phyloP scores from a whole-genome alignment of 345 rosid genomes.

The Xanthoceras sorbifolium region DNA sequence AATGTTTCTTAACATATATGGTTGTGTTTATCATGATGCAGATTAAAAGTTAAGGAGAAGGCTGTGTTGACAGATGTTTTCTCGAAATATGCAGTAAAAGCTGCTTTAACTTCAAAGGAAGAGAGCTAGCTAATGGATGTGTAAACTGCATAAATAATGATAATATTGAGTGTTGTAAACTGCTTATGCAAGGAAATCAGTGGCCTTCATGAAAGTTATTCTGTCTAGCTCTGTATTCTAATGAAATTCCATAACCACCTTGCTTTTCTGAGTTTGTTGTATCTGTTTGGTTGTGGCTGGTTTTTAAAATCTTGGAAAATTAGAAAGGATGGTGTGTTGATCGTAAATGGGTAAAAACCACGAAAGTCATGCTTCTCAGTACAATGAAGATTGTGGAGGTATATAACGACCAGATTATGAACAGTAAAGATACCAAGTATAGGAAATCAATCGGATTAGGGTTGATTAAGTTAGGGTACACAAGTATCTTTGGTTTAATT shows the following conservation, averaged over 20 bases:
- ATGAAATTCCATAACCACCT: background rate
- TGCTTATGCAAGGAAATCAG: background rate
- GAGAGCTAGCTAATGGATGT: slow-evolving; percentile 25
- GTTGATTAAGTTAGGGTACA: no score
- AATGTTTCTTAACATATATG: background rate
- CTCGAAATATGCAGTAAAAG: slow-evolving; percentile 63
- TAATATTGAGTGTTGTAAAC: background rate
- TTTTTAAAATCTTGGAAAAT: background rate
- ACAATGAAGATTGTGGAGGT: background rate
- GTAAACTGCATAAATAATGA: background rate
- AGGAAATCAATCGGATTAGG: no score
- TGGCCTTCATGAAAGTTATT: background rate
- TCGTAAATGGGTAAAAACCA: background rate
- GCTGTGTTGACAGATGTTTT: slow-evolving; percentile 67
- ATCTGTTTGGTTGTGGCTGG: no score
- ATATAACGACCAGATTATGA: no score
- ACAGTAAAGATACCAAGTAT: no score
- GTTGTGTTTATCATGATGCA: slow-evolving; percentile 29
- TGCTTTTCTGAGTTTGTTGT: background rate
- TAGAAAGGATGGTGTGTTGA: no score
- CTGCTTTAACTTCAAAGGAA: slow-evolving; percentile 37
- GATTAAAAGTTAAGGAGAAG: slow-evolving; percentile 81
- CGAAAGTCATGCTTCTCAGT: background rate
- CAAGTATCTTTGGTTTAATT: no score
- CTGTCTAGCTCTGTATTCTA: background rate